Conservation (phyloP, 805 yeast genomes). For the Monosporozyma solicola region DNA sequence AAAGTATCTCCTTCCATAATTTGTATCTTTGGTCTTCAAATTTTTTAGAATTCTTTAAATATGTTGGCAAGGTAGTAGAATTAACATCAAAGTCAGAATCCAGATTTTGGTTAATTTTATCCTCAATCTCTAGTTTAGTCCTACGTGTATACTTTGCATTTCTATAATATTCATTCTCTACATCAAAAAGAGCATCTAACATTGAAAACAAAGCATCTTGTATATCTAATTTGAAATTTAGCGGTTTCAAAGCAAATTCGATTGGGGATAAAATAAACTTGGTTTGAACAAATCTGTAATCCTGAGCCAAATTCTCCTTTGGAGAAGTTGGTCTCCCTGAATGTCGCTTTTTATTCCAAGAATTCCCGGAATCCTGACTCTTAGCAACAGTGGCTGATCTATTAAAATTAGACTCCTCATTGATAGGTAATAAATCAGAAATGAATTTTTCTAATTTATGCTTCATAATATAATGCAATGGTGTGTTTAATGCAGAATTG, state of each 20-base stretch:
- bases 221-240: constrained; percentile 11
- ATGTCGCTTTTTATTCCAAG: constrained; percentile 12
- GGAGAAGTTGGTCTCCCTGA: constrained; percentile 6
- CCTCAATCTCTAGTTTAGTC: constrained; percentile 7
- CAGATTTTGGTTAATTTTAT: constrained; percentile 13
- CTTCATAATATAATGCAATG: constrained; percentile 18
- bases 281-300: constrained; percentile 15
- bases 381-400: constrained; percentile 17
- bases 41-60: constrained; percentile 9
- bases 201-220: constrained; percentile 12
- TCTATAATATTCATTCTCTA: constrained; percentile 19
- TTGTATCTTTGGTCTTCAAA: constrained; percentile 7
- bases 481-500: constrained; percentile 20
- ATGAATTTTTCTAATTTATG: constrained; percentile 19
- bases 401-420: constrained; percentile 25
- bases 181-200: constrained; percentile 16
- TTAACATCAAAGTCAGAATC: constrained; percentile 11
- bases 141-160: constrained; percentile 7
- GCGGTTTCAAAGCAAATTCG: constrained; percentile 12
- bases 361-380: constrained; percentile 13
- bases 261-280: constrained; percentile 18
- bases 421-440: constrained; percentile 20
- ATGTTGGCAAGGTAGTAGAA: constrained; percentile 9
- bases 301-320: constrained; percentile 14
- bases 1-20: constrained; percentile 10